These are phyloP conservation scores for Camellia sinensis DNA, from an alignment of 148 eudicot genomes.

Conservation along the genomic window DNA sequence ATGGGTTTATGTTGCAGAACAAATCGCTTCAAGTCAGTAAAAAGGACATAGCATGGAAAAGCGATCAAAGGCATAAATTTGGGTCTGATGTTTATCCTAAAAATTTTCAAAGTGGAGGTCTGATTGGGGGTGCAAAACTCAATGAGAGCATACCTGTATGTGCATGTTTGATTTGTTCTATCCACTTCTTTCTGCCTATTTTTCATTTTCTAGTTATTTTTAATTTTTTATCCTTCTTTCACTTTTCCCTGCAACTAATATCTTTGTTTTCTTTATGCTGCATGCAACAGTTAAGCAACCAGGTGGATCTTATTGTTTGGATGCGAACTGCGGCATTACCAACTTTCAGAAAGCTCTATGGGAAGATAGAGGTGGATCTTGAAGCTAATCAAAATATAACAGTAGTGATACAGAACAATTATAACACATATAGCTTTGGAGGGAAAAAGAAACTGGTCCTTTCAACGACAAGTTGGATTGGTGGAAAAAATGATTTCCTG, in stretches of 20 bases:
- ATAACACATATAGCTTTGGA: constrained; percentile 74
- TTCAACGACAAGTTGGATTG: constrained; percentile 90
- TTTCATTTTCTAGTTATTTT: not conserved
- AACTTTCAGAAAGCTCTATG: constrained; percentile 79
- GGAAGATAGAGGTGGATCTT: constrained; percentile 69
- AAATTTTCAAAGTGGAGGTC: constrained; percentile 57
- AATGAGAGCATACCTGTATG: constrained; percentile 67
- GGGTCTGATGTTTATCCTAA: constrained; percentile 77
- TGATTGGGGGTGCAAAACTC: constrained; percentile 79
- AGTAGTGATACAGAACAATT: constrained; percentile 71
- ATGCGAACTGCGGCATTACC: constrained; percentile 95
- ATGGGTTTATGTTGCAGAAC: constrained; percentile 36
- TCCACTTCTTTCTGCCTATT: not conserved
- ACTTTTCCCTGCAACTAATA: not conserved
- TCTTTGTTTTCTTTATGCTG: not conserved
- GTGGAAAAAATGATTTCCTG: constrained; percentile 71
- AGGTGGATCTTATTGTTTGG: constrained; percentile 97
- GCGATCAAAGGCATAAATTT: constrained; percentile 68
- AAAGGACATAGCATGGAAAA: constrained; percentile 75
- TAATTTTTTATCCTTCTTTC: not conserved
- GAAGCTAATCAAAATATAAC: constrained; percentile 47
- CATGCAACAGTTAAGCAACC: constrained; percentile 63
- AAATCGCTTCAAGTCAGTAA: constrained; percentile 46
- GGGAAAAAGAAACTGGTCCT: constrained; percentile 76
- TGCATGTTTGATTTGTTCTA: constrained; percentile 7